These are phyloP conservation scores for Penicillium crustosum DNA, from an alignment of 2,329 filamentous ascomycete genomes.

Conservation along the genomic window DNA sequence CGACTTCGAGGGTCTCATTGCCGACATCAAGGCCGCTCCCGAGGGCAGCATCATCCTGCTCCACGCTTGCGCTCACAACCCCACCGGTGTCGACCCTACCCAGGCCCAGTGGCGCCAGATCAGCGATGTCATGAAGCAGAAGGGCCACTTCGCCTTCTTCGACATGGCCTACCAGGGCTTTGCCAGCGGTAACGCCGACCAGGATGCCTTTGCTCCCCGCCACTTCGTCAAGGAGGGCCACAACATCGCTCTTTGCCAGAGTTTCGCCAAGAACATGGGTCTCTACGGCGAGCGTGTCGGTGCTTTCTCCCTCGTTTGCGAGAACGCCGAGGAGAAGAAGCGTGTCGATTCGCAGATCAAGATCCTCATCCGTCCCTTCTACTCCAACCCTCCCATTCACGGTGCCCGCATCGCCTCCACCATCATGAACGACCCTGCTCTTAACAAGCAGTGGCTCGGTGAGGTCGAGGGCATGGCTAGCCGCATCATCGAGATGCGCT, in stretches of 20 bases:
- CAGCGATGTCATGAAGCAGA: constrained; percentile 78
- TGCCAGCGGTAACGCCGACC: constrained; percentile 85
- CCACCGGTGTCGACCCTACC: constrained; percentile 92
- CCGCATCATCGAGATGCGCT: constrained; percentile 98
- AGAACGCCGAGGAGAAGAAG: constrained; percentile 85
- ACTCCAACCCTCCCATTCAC: constrained; percentile 98
- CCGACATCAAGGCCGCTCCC: constrained; percentile 85
- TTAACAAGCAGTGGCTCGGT: constrained; percentile 91
- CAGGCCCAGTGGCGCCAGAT: constrained; percentile 91
- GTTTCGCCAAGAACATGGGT: constrained; percentile 99
- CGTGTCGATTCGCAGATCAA: constrained; percentile 97
- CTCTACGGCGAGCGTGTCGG: constrained; percentile 98
- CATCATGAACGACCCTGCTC: constrained; percentile 79
- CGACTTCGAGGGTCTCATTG: constrained; percentile 91
- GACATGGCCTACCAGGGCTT: constrained; percentile 99
- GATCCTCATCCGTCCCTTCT: constrained; percentile 92
- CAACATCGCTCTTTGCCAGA: constrained; percentile 83
- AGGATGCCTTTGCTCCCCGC: constrained; percentile 89
- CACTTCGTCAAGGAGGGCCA: constrained; percentile 93
- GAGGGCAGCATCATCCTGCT: constrained; percentile 86
- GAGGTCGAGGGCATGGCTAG: constrained; percentile 99
- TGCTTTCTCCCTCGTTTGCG: constrained; percentile 89
- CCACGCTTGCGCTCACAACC: constrained; percentile 97
- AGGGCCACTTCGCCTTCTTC: constrained; percentile 92
- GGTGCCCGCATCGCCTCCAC: constrained; percentile 89